phyloP scores from a whole-genome alignment of 208 protist species.

The Trypanosoma vivax region DNA sequence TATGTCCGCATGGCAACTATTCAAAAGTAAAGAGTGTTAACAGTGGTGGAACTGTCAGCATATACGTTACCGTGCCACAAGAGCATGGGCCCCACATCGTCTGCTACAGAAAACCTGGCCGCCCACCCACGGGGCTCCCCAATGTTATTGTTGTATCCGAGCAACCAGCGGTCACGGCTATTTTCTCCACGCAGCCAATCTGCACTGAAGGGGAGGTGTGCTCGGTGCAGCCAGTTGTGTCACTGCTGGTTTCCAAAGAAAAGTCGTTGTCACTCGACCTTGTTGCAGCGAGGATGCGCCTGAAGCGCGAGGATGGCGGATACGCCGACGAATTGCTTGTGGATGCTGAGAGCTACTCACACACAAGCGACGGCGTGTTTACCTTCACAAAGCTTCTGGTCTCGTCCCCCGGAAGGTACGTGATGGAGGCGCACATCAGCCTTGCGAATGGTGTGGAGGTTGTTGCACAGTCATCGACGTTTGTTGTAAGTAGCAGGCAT shows the following conservation, averaged over 20 bases:
- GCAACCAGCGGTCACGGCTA: constrained; percentile 32
- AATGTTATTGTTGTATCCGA: constrained; percentile 24
- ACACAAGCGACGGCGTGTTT: constrained; percentile 44
- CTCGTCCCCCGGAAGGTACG: constrained; percentile 40
- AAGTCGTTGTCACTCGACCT: constrained; percentile 26
- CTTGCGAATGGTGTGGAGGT: constrained; percentile 38
- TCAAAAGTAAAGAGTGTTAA: constrained; percentile 25
- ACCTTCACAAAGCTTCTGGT: constrained; percentile 46
- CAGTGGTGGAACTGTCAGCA: constrained; percentile 34
- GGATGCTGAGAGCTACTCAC: constrained; percentile 33
- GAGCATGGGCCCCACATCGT: constrained; percentile 46
- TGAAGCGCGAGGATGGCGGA: constrained; percentile 29
- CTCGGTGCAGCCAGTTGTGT: constrained; percentile 50
- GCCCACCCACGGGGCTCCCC: constrained; percentile 25
- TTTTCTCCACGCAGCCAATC: constrained; percentile 44
- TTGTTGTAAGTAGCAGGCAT: constrained; percentile 30
- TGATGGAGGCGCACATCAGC: constrained; percentile 52
- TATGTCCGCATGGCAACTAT: constrained; percentile 34
- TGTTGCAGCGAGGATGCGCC: constrained; percentile 38
- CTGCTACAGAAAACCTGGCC: constrained; percentile 35
- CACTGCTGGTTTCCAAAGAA: constrained; percentile 31
- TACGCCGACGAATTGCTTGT: constrained; percentile 24
- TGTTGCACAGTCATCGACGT: constrained; percentile 22
- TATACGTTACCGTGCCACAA: constrained; percentile 42
- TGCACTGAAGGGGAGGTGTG: constrained; percentile 44